phyloP scores from a whole-genome alignment of 441 rosid genomes.

The Eruca vesicaria region DNA sequence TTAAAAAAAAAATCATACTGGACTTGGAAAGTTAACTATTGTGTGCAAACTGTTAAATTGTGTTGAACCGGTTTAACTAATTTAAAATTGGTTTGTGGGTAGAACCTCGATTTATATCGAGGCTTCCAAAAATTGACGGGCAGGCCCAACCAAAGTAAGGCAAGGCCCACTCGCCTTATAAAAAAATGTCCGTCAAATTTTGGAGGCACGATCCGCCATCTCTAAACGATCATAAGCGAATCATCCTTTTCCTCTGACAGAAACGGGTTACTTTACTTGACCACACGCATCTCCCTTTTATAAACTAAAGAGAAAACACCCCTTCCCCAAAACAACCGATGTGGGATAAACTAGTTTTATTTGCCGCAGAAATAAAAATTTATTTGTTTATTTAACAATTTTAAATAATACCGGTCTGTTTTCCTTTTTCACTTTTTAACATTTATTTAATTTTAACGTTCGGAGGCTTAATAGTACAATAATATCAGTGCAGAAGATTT shows the following conservation, averaged over 20 bases:
- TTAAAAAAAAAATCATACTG: too few relatives aligned
- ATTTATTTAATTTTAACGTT: not conserved
- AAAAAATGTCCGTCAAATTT: constrained; percentile 30
- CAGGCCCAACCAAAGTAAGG: constrained; percentile 54
- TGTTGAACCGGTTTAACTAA: too few relatives aligned
- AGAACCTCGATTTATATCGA: constrained; percentile 8
- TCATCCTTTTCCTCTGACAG: constrained; percentile 79
- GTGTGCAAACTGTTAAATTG: too few relatives aligned
- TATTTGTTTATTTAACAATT: not conserved
- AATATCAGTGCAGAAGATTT: not conserved
- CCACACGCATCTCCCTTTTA: not conserved
- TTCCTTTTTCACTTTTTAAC: not conserved
- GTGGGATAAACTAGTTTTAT: constrained; percentile 18
- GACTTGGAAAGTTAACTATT: too few relatives aligned
- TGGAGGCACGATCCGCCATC: constrained; percentile 90
- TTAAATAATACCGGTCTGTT: not conserved
- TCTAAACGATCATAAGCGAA: constrained; percentile 71
- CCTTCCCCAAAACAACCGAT: constrained; percentile 7
- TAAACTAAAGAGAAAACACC: not conserved
- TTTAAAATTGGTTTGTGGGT: not conserved
- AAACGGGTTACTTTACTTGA: constrained; percentile 14
- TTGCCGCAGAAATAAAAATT: too few relatives aligned
- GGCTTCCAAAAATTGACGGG: constrained; percentile 97
- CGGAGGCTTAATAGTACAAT: not conserved
- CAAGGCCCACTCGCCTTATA: constrained; percentile 51